Evolutionary conservation across 768 basidiomycete genomes (phyloP).

Genomic region (Rhizopogon roseolus): DNA sequence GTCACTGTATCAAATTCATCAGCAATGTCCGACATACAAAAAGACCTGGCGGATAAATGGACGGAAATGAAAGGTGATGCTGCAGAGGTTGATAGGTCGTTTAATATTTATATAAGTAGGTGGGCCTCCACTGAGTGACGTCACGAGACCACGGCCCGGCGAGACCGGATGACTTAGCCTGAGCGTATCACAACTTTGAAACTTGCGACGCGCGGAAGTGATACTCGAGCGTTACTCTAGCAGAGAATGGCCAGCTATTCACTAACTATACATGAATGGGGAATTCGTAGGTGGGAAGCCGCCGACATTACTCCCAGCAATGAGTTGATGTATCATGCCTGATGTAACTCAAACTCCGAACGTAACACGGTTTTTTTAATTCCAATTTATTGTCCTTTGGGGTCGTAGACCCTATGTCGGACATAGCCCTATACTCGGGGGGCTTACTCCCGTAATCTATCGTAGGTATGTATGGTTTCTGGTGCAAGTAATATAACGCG

Average conservation of each 20-base stretch:
- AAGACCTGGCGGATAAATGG: not conserved
- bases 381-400: too few relatives aligned
- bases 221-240: not conserved
- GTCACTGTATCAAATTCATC: not conserved
- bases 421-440: too few relatives aligned
- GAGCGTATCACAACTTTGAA: too few relatives aligned
- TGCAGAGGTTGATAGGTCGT: not conserved
- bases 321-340: conserved; percentile 37
- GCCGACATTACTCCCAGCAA: conserved; percentile 84
- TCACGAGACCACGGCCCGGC: not conserved
- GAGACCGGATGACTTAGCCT: too few relatives aligned
- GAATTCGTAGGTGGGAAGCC: conserved; percentile 92
- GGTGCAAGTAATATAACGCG: too few relatives aligned
- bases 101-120: conserved; percentile 42
- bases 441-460: too few relatives aligned
- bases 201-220: too few relatives aligned
- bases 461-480: too few relatives aligned
- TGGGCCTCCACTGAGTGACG: conserved; percentile 12
- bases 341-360: not conserved
- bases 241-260: conserved; percentile 98
- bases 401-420: too few relatives aligned
- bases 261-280: conserved; percentile 91
- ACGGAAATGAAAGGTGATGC: not conserved
- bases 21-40: conserved; percentile 10
- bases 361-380: too few relatives aligned